Base-by-base conservation (phyloP, 352 stramenopile species). In the Phytophthora cryptogea region DNA sequence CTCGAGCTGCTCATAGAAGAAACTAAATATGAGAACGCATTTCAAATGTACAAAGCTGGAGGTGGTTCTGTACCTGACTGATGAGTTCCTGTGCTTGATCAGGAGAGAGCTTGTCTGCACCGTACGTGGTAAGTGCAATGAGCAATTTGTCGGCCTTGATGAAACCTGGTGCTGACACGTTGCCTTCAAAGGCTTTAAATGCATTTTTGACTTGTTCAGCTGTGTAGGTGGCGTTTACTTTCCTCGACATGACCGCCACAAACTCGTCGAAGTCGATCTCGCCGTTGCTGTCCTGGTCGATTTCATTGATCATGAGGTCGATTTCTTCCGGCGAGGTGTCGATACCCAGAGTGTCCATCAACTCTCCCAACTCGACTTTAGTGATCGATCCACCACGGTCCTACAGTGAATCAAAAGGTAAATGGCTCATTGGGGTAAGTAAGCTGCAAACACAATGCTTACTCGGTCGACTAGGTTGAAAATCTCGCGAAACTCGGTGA, bases 201-300 rank as follows among this genome's bases (percentile, higher is more conserved):
- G 93, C 94, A 50, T 56, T 88, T 58, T 96, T 97, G 7, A 98
- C 93, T 67, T 98, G 88, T 36, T 97, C 88, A 0, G 89, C 77
- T 8, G 92, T 97, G 75, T 98, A 98, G 1, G 85, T 95, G 32
- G 90, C 89, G 42, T 97, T 97, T 33, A 98, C 91, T 63, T 97
- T 98, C 35, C 91, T 82, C 13, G 88, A 97, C 92, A 98, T 98
- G 39, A 98, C 90, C 2, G 88, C 92, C 5, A 97, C 90, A 58
- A 98, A 98, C 66, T 98, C 94, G 69, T 97, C 87, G 69, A 98
- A 98, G 66, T 97, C 92, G 63, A 97, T 97, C 52, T 97, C 92
- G 23, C 91, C 92, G 50, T 97, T 97, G 66, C 83, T 95, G 74
- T 98, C 90, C 66, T 97, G 86, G 66, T 98, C 93, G 65, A 98